Conservation (phyloP, 164 flowering plant species). For the Dillenia turbinata region DNA sequence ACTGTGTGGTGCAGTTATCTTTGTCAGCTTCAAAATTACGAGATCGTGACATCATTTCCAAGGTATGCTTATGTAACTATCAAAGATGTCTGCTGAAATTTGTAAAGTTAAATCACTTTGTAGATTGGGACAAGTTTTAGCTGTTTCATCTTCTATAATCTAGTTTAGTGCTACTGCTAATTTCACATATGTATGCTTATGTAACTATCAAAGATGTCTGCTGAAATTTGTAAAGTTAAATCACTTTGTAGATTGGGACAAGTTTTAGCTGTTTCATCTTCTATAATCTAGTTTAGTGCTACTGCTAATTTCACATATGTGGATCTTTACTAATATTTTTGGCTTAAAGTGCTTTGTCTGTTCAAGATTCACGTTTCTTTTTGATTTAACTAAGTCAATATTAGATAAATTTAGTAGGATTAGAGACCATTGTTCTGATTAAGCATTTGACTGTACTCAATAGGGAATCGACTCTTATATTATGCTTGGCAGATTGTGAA, state of each 20-base stretch:
- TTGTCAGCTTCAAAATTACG: slow-evolving; percentile 58
- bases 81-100: background rate
- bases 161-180: background rate
- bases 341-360: too few species aligned
- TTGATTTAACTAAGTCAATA: too few species aligned
- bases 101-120: background rate
- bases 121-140: background rate
- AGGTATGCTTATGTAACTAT: slow-evolving; percentile 28
- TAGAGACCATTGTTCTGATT: too few species aligned
- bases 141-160: background rate
- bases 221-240: background rate
- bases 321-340: background rate
- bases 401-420: too few species aligned
- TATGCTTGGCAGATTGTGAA: too few species aligned
- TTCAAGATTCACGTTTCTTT: too few species aligned
- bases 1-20: slow-evolving; percentile 48
- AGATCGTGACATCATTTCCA: slow-evolving; percentile 61
- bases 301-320: background rate
- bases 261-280: background rate
- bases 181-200: slow-evolving; percentile 20
- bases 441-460: too few species aligned
- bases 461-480: too few species aligned
- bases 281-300: background rate
- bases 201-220: too few species aligned
- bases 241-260: background rate